A percentile compares a stretch with the other conserved stretches of the same genome.
Evolutionary conservation across 2,329 filamentous ascomycete genomes (phyloP).

Genomic region (Camillea tinctor): DNA sequence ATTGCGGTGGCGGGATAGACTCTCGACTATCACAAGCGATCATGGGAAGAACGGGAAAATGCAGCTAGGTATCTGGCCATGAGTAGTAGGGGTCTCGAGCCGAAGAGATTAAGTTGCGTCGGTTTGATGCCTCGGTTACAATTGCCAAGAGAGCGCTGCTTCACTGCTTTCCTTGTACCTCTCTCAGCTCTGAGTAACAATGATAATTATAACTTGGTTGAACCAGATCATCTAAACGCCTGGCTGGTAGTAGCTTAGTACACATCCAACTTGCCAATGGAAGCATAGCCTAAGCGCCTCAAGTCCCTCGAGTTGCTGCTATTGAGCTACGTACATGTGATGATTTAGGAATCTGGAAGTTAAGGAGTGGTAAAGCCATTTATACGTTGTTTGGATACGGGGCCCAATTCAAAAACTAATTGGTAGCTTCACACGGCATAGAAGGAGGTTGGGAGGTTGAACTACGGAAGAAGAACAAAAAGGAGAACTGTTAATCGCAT

Average conservation of each 20-base stretch:
- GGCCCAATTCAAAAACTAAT: background rate
- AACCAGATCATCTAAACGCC: background rate
- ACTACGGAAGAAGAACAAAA: too few species aligned
- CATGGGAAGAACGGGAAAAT: slow-evolving; percentile 4
- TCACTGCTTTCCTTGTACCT: background rate
- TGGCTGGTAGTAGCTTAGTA: background rate
- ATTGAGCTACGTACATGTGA: background rate
- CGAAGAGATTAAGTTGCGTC: background rate
- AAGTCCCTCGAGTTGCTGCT: background rate
- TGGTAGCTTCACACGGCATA: background rate
- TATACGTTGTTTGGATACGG: background rate
- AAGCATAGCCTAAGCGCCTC: background rate
- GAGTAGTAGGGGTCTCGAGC: background rate
- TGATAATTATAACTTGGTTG: background rate
- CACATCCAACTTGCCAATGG: slow-evolving; percentile 1
- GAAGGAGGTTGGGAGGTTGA: background rate
- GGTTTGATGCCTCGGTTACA: background rate
- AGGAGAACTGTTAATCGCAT: background rate
- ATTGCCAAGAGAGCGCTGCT: background rate
- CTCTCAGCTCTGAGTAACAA: background rate
- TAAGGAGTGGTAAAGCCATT: background rate
- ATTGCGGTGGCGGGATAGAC: slow-evolving; percentile 30
- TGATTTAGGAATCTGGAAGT: background rate
- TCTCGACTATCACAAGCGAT: slow-evolving; percentile 6
- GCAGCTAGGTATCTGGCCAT: slow-evolving; percentile 11